These are phyloP conservation scores for Arachis hypogaea DNA, from an alignment of 306 rosid genomes.

Conservation along the genomic window DNA sequence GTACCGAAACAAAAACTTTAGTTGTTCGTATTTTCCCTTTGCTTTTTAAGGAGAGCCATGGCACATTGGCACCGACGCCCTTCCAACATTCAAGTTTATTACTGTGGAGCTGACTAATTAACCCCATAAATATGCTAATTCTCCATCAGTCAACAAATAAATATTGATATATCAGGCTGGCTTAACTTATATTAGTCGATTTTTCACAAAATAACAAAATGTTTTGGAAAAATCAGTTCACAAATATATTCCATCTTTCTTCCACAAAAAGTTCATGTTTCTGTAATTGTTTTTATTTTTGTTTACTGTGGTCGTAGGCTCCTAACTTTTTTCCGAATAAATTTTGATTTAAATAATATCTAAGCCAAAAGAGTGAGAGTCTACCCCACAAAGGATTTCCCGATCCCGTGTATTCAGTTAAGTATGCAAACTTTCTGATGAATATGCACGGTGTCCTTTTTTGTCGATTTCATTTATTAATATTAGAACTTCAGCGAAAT, in stretches of 20 bases:
- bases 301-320: neutral
- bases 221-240: too few relatives aligned
- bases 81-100: neutral
- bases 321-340: neutral
- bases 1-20: neutral
- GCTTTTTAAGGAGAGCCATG: neutral
- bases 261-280: too few relatives aligned
- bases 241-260: too few relatives aligned
- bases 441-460: neutral
- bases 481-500: neutral
- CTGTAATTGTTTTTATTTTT: neutral
- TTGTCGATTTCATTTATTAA: neutral
- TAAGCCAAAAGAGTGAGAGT: neutral
- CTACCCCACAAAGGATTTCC: slow-evolving; percentile 11
- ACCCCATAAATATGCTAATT: neutral
- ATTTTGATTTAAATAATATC: neutral
- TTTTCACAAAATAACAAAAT: too few relatives aligned
- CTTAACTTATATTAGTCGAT: too few relatives aligned
- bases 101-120: neutral
- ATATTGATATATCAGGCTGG: neutral
- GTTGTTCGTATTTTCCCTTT: neutral
- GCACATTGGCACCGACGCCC: slow-evolving; percentile 29
- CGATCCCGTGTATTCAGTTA: slow-evolving; percentile 5
- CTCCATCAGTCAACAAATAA: neutral
- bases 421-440: slow-evolving; percentile 14